A percentile compares a stretch with the other conserved stretches of the same genome.
Conservation (phyloP, 768 basidiomycete species). For the Phlebiopsis gigantea region DNA sequence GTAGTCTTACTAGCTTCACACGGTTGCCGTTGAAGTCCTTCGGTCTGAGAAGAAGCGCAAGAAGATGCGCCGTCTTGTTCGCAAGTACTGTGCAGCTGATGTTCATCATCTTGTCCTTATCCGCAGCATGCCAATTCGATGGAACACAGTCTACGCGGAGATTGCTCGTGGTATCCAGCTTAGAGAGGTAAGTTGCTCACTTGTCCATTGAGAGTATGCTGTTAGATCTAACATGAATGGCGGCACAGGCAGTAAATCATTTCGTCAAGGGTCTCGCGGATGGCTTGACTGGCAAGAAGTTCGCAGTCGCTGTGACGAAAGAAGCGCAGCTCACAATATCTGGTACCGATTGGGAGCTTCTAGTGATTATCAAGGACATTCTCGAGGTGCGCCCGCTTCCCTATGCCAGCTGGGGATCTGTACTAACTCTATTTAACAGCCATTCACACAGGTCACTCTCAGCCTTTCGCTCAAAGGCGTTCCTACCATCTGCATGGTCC, state of each 20-base stretch:
- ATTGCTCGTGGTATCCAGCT: background rate
- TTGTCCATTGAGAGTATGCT: too few species aligned
- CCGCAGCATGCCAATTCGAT: constrained; percentile 4
- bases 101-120: background rate
- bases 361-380: background rate
- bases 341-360: background rate
- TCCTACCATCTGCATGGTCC: constrained; percentile 1
- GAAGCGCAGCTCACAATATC: background rate
- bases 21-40: background rate
- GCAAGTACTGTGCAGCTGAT: background rate
- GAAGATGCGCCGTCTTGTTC: background rate
- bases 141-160: constrained; percentile 6
- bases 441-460: constrained; percentile 2
- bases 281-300: constrained; percentile 1
- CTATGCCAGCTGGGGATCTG: too few species aligned
- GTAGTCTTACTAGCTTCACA: background rate
- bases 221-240: too few species aligned
- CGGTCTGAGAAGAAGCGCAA: background rate
- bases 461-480: background rate
- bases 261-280: background rate
- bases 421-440: background rate
- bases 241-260: constrained; percentile 5
- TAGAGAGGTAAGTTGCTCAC: background rate
- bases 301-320: background rate
- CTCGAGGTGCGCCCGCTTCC: too few species aligned